Conservation (phyloP, 2,329 filamentous ascomycete species). For the Ophiostoma piceae region DNA sequence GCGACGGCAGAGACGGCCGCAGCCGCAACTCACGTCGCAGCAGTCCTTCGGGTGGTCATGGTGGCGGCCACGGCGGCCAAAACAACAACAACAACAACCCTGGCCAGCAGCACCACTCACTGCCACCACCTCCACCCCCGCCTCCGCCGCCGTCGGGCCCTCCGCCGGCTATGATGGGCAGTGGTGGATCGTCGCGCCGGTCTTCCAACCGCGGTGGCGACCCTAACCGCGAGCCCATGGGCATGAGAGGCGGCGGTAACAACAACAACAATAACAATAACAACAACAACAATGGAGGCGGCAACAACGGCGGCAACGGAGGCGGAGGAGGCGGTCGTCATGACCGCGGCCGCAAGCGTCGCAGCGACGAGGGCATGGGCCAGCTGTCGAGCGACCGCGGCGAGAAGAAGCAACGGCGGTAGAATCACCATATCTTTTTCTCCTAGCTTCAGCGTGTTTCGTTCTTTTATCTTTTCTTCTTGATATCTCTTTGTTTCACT, state of each 20-base stretch:
- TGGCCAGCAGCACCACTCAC: background rate
- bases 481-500: background rate
- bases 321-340: constrained; percentile 36
- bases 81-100: constrained; percentile 13
- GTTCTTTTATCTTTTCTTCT: background rate
- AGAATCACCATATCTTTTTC: constrained; percentile 25
- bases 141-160: constrained; percentile 14
- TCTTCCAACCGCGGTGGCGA: constrained; percentile 20
- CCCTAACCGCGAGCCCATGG: constrained; percentile 31
- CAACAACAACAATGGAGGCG: constrained; percentile 20
- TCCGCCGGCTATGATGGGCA: constrained; percentile 4
- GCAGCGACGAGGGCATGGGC: constrained; percentile 49
- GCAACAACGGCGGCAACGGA: constrained; percentile 31
- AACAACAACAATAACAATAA: constrained; percentile 23
- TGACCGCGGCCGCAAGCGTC: constrained; percentile 40
- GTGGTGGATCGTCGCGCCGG: constrained; percentile 27
- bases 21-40: constrained; percentile 28
- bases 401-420: constrained; percentile 53
- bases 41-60: constrained; percentile 37
- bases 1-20: constrained; percentile 14
- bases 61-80: constrained; percentile 26
- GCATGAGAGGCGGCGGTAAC: constrained; percentile 25
- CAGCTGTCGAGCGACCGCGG: constrained; percentile 45
- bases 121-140: constrained; percentile 19
- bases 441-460: background rate